Conservation (phyloP, 805 yeast genomes). For the Hanseniaspora clermontiae region DNA sequence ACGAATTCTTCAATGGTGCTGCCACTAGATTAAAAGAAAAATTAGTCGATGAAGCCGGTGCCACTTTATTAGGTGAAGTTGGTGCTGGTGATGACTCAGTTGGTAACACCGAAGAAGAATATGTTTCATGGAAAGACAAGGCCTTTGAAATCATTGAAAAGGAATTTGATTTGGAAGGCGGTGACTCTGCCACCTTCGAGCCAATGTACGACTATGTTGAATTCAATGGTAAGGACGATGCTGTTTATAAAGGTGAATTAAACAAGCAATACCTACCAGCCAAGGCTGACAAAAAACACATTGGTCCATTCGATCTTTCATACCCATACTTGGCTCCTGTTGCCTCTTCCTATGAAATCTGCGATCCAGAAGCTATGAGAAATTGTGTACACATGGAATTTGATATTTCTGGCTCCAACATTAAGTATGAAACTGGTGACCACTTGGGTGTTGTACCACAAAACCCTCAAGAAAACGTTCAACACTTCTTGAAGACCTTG, state of each 20-base stretch:
- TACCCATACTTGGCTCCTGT: constrained; percentile 78
- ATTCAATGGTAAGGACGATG: constrained; percentile 29
- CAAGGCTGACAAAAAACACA: constrained; percentile 29
- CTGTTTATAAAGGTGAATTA: constrained; percentile 76
- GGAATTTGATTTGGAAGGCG: constrained; percentile 59
- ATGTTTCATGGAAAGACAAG: constrained; percentile 78
- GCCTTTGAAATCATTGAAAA: constrained; percentile 54
- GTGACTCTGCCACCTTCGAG: constrained; percentile 56
- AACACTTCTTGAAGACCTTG: constrained; percentile 51
- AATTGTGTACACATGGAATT: constrained; percentile 85
- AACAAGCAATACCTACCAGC: constrained; percentile 38
- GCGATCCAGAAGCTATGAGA: constrained; percentile 43
- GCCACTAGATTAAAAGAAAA: constrained; percentile 48
- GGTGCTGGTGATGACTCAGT: constrained; percentile 94
- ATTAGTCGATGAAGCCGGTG: constrained; percentile 50
- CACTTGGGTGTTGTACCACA: constrained; percentile 93
- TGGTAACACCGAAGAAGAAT: constrained; percentile 93
- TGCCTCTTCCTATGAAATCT: constrained; percentile 51
- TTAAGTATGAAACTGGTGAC: constrained; percentile 88
- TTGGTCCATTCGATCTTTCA: constrained; percentile 66
- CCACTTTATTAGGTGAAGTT: constrained; percentile 54
- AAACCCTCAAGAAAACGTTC: constrained; percentile 64
- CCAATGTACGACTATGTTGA: constrained; percentile 37
- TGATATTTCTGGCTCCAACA: constrained; percentile 59
- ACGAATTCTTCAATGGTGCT: constrained; percentile 79